A percentile compares a stretch with the other conserved stretches of the same genome.
phyloP scores from a whole-genome alignment of 73 alveolate species.

The Paramecium sexaurelia region DNA sequence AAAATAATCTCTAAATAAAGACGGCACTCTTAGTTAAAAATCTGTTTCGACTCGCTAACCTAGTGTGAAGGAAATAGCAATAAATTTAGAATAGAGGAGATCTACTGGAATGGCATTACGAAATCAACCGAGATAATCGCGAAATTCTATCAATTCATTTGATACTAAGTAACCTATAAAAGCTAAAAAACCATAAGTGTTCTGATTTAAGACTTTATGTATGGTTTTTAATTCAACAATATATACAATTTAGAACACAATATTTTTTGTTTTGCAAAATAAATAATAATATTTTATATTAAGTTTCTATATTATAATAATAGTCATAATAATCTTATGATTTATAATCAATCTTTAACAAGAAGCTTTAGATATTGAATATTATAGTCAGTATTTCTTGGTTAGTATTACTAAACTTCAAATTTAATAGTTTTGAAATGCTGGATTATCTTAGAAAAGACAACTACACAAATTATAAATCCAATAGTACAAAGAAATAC shows the following conservation, averaged over 20 bases:
- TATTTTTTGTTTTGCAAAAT: too few species aligned
- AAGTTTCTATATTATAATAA: too few species aligned
- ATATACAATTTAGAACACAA: background rate
- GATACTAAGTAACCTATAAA: background rate
- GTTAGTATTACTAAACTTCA: background rate
- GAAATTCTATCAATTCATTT: background rate
- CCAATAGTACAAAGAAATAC: background rate
- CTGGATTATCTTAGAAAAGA: background rate
- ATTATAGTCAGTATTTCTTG: background rate
- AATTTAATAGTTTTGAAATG: background rate
- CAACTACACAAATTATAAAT: background rate
- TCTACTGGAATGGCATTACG: background rate
- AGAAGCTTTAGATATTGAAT: background rate
- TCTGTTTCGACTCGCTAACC: conserved; percentile 1
- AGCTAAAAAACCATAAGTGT: background rate
- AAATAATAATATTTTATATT: too few species aligned
- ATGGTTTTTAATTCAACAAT: background rate
- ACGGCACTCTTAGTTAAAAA: background rate
- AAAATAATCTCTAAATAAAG: background rate
- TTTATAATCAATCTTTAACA: background rate
- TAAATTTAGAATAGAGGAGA: conserved; percentile 12
- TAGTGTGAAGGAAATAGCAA: conserved; percentile 2
- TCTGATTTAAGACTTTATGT: background rate
- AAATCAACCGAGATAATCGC: background rate
- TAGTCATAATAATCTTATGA: background rate